Base-by-base conservation (phyloP, 768 basidiomycete genomes). In the Lentinula boryana region DNA sequence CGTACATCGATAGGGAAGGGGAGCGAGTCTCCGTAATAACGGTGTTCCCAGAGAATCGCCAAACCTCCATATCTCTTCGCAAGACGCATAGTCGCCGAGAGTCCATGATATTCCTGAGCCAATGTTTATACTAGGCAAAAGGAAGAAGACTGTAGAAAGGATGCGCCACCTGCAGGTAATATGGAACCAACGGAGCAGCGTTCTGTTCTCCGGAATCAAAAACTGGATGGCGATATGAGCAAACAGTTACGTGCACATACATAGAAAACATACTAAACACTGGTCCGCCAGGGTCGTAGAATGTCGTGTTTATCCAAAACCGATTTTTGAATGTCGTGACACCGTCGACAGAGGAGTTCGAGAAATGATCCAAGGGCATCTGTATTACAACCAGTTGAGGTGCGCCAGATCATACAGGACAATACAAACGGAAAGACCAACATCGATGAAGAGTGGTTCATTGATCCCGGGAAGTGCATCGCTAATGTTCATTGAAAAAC, bases 191-290 rank as follows among this genome's bases (percentile, higher is more conserved):
- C 0, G 79, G 79, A 48, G 74, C 78, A 0, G 79, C 80, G 58
- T 80, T 72, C 57, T 80, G 79, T 67, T 82, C 80, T 23, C 80
- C 80, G 2, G 79, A 80, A 65, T 82, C 80, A 64, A 80, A 82
- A 15, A 80, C 80, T 82, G 44, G 15, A n/a, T 5, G 27, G 4
- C 12, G 36, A 21, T 32, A 13, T 33, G 15, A 55, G 15, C 9
- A 7, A 41, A 15, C 21, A 4, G 18, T 43, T 3, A 2, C 35
- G 35, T 52, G 36, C 41, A 16, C 9, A 33, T 23, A 51, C 18
- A 41, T 10, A 18, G 18, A 18, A 6, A n/a, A 68, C 78, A 31
- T 60, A 80, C 80, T 53, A 55, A 82, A 78, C 1, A 81, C 79
- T 4, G 80, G 80, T 3, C 80, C 80, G 6, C 80, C 80, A 10